Evolutionary conservation across 176 grass and related monocot species (phyloP), one percentile per base, ranked within the genome.

Genomic region (Panicum miliaceum): DNA sequence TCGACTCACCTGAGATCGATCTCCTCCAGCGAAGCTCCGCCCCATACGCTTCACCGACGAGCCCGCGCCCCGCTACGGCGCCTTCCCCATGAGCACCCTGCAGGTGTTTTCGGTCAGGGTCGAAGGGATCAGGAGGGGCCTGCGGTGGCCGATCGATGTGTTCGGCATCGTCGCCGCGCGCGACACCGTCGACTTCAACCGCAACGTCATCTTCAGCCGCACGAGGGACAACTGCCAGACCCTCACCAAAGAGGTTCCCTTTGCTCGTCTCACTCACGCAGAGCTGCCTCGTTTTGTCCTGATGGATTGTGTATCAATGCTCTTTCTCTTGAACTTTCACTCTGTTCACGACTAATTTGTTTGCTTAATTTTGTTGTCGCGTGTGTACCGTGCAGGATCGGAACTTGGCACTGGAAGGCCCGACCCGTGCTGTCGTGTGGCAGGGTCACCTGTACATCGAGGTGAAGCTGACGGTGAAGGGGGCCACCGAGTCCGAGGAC

Each of bases 141-240:
- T 58, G 19, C 56, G 23, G 9, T 58, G 72, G 72, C 72, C 48
- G 9, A 4, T 75, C 4, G 29, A 37, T 22, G 72, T 75, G 29
- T 75, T 37, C 12, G 71, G 48, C 34, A 35, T 53, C 0, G 26
- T 75, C 16, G 71, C 48, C 1, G 71, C n/a, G 20, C 71, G 71
- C 1, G 71, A 75, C 71, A 3, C 8, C 1, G 9, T 54, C 1
- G 71, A 75, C 19, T 12, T 15, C 27, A 75, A 36, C 20, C 48
- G 71, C 16, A 75, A 54, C 12, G 5, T 75, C 12, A 75, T 75
- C 47, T 75, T 75, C 18, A 5, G 32, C 29, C 29, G 71, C 26
- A 6, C n/a, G 20, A 75, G 71, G 29, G 71, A 54, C 29, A 75
- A 54, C 48, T 54, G 71, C 29, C 71, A 75, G 36, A 53, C 48